These are phyloP conservation scores for Sclerotinia nivalis DNA, from an alignment of 2,329 filamentous ascomycete species.

Conservation along the genomic window DNA sequence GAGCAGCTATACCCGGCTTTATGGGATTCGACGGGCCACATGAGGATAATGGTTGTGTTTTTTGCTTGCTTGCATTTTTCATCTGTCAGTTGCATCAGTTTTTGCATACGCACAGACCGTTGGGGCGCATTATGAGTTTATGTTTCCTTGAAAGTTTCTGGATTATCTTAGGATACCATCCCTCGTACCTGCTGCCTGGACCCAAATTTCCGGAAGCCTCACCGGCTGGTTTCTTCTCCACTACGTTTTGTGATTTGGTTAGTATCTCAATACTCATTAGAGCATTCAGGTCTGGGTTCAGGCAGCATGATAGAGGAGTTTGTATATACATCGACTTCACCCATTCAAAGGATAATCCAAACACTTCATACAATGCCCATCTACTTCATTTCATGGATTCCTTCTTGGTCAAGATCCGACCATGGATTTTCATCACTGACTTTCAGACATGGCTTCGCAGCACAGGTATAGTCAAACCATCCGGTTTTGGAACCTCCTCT, in stretches of 20 bases:
- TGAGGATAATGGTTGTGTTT: conserved; percentile 31
- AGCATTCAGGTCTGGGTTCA: conserved; percentile 30
- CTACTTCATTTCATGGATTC: conserved; percentile 18
- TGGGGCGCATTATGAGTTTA: conserved; percentile 32
- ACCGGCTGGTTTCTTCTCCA: conserved; percentile 26
- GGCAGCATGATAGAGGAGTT: conserved; percentile 32
- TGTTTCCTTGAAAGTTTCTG: conserved; percentile 31
- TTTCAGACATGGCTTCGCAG: conserved; percentile 12
- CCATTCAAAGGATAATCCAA: conserved; percentile 28
- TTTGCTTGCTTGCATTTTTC: conserved; percentile 29
- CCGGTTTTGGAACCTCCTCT: conserved; percentile 17
- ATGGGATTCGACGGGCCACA: conserved; percentile 32
- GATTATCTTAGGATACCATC: conserved; percentile 36
- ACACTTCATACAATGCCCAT: conserved; percentile 21
- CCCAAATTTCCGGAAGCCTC: conserved; percentile 31
- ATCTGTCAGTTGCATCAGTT: conserved; percentile 40
- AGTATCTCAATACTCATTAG: conserved; percentile 32
- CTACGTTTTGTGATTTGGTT: conserved; percentile 28
- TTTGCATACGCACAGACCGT: conserved; percentile 40
- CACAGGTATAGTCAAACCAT: conserved; percentile 24
- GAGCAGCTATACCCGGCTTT: conserved; percentile 34
- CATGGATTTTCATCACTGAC: conserved; percentile 24
- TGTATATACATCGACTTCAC: conserved; percentile 33
- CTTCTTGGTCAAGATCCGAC: conserved; percentile 23
- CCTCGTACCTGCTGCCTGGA: conserved; percentile 40